Percentiles rank a stretch among this genome's conserved stretches.
Evolutionary conservation across 805 yeast species (phyloP).

Genomic region (Zygotorulaspora sp.): DNA sequence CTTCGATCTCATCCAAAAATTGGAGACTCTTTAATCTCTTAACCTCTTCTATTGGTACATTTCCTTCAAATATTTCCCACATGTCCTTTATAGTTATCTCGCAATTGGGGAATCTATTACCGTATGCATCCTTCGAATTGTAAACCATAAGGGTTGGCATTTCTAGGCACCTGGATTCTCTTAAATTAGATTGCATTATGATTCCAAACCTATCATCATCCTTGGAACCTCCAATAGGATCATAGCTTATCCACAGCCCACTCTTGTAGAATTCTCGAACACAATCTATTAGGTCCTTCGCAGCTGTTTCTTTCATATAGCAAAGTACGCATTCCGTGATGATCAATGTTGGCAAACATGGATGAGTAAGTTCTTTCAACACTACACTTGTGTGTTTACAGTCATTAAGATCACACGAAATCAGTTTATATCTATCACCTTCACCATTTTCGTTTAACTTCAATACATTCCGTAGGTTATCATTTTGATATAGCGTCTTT

Average conservation of each 20-base stretch:
- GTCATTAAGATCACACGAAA: constrained; percentile 36
- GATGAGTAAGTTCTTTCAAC: constrained; percentile 20
- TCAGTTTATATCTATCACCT: constrained; percentile 32
- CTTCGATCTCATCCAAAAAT: constrained; percentile 58
- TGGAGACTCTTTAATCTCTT: constrained; percentile 44
- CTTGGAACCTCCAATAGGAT: constrained; percentile 53
- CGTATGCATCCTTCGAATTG: constrained; percentile 37
- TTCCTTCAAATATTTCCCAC: constrained; percentile 33
- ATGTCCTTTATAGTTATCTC: constrained; percentile 25
- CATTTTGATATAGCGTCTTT: constrained; percentile 14
- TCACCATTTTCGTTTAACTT: constrained; percentile 11
- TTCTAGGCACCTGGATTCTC: constrained; percentile 44
- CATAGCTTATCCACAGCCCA: constrained; percentile 43
- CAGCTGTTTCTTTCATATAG: constrained; percentile 43
- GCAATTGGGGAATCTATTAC: constrained; percentile 18
- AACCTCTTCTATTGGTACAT: constrained; percentile 38
- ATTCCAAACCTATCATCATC: constrained; percentile 43
- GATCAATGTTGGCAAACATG: constrained; percentile 43
- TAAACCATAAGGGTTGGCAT: constrained; percentile 38
- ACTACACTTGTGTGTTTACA: constrained; percentile 25
- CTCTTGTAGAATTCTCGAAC: constrained; percentile 28
- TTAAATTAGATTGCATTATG: constrained; percentile 50
- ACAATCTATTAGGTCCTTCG: constrained; percentile 37
- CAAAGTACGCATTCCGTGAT: constrained; percentile 59
- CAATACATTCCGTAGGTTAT: constrained; percentile 7